Conservation (phyloP, 2,329 filamentous ascomycete genomes). For the Exophiala viscosa region DNA sequence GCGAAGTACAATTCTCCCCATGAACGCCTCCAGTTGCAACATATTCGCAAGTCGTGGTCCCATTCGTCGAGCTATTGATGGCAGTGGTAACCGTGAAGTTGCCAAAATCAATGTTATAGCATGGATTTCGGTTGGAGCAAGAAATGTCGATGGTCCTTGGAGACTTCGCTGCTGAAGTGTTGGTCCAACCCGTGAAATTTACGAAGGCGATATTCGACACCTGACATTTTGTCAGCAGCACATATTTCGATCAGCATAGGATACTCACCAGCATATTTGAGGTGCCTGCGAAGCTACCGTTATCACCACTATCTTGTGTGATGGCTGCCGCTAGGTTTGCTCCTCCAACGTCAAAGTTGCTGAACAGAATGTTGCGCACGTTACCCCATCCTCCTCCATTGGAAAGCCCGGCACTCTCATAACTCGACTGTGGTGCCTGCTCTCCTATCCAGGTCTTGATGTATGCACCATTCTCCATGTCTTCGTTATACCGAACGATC, state of each 20-base stretch:
- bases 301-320: conserved; percentile 49
- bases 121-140: background rate
- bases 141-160: background rate
- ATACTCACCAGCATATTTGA: conserved; percentile 48
- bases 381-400: conserved; percentile 54
- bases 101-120: background rate
- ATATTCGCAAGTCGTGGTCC: background rate
- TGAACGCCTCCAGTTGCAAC: background rate
- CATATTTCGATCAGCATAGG: background rate
- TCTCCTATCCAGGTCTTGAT: conserved; percentile 57
- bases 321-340: conserved; percentile 45
- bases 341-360: conserved; percentile 50
- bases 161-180: background rate
- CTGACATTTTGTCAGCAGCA: background rate
- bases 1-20: background rate
- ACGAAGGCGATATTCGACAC: background rate
- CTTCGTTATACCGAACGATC: conserved; percentile 45
- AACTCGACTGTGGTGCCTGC: conserved; percentile 43
- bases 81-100: background rate
- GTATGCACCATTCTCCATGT: conserved; percentile 50
- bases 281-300: conserved; percentile 48
- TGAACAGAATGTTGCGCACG: conserved; percentile 50
- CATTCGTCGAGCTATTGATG: background rate
- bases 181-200: background rate
- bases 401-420: conserved; percentile 49